Percentiles rank a stretch among this genome's conserved stretches.
These are phyloP conservation scores for Rhododendron henanense DNA, from an alignment of 148 eudicot genomes.

Conservation along the genomic window DNA sequence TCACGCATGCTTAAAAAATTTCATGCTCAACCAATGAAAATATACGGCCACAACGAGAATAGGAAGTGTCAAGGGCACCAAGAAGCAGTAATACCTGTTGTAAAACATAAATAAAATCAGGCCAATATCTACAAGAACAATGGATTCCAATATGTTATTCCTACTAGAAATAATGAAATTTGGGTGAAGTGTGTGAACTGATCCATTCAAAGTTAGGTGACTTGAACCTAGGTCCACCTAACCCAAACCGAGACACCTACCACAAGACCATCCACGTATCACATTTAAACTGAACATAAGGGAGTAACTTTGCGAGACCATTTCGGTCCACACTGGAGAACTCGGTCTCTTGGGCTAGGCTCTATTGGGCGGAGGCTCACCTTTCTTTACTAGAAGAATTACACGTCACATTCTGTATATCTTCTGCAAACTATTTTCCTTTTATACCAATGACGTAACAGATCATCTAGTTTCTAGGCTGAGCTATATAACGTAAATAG, in stretches of 20 bases:
- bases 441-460: not conserved
- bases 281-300: not conserved
- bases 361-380: no score
- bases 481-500: not conserved
- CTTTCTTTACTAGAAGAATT: not conserved
- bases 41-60: constrained; percentile 67
- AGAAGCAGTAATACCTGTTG: constrained; percentile 78
- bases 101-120: constrained; percentile 8
- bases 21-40: constrained; percentile 95
- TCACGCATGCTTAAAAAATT: constrained; percentile 88
- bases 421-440: not conserved
- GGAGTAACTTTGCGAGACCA: not conserved
- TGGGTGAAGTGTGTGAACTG: not conserved
- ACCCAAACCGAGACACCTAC: not conserved
- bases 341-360: no score
- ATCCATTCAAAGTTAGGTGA: not conserved
- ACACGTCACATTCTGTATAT: not conserved
- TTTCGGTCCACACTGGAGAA: no score
- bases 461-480: not conserved
- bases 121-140: not conserved
- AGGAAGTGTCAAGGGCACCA: constrained; percentile 78
- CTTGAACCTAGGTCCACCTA: not conserved
- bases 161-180: not conserved
- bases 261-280: not conserved
- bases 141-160: not conserved